These are phyloP conservation scores for Ceraceosorus guamensis DNA, from an alignment of 1,284 basidiomycete genomes.

Conservation along the genomic window DNA sequence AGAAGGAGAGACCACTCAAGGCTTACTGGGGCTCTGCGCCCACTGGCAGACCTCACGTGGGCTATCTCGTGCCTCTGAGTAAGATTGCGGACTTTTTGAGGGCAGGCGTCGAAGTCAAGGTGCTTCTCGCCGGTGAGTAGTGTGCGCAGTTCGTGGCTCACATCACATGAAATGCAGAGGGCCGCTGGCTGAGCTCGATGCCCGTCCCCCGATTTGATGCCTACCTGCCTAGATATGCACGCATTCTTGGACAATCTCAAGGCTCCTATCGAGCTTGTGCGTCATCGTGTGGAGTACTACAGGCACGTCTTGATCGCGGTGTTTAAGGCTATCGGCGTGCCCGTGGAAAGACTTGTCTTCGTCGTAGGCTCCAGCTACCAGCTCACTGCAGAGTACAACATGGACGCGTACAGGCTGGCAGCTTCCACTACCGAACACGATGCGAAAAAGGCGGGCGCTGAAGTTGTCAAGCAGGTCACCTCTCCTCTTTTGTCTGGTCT, in stretches of 20 bases:
- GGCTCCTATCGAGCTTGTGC: conserved; percentile 88
- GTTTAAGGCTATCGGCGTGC: conserved; percentile 82
- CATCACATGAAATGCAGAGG: not conserved
- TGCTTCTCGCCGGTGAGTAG: conserved; percentile 62
- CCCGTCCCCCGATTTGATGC: not conserved
- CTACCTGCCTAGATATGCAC: conserved; percentile 66
- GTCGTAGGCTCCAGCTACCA: conserved; percentile 89
- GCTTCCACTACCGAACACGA: conserved; percentile 89
- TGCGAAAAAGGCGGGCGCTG: conserved; percentile 96
- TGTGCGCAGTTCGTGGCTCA: conserved; percentile 50
- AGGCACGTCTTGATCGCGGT: conserved; percentile 71
- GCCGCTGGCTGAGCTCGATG: not conserved
- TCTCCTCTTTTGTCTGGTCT: conserved; percentile 82
- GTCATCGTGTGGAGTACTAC: conserved; percentile 85
- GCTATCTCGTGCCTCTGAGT: conserved; percentile 88
- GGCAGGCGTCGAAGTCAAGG: conserved; percentile 84
- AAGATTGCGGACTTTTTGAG: conserved; percentile 96
- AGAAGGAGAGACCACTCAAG: conserved; percentile 49
- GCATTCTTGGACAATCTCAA: conserved; percentile 98
- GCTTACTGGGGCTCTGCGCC: conserved; percentile 70
- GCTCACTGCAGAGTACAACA: conserved; percentile 79
- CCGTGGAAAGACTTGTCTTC: conserved; percentile 64
- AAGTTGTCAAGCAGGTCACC: conserved; percentile 96
- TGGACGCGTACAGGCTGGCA: conserved; percentile 87
- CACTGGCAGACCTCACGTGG: conserved; percentile 87